phyloP scores from a whole-genome alignment of 2,329 filamentous ascomycete genomes.

The Penicillium sp. region DNA sequence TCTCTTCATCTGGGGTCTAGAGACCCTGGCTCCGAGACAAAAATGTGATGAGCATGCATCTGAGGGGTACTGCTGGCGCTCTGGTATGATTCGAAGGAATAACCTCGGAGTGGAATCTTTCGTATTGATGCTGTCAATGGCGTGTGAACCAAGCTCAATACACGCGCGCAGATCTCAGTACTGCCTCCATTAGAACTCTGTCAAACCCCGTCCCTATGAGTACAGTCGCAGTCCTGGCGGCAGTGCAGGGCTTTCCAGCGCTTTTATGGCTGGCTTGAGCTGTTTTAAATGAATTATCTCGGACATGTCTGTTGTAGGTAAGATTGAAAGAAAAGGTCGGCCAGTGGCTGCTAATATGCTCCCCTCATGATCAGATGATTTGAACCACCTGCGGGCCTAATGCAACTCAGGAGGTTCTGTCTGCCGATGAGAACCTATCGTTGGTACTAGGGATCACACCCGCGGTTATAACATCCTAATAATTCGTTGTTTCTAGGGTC shows the following conservation, averaged over 20 bases:
- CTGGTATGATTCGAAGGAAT: background rate
- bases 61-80: background rate
- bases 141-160: too few species aligned
- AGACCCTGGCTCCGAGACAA: background rate
- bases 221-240: too few species aligned
- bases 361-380: constrained; percentile 27
- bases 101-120: background rate
- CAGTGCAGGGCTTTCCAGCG: background rate
- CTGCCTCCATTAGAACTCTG: background rate
- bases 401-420: constrained; percentile 16
- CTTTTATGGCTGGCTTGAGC: background rate
- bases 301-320: background rate
- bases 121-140: background rate
- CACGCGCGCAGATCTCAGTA: too few species aligned
- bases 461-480: constrained; percentile 10
- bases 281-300: background rate
- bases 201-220: background rate
- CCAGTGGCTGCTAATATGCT: background rate
- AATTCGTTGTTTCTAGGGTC: constrained; percentile 9
- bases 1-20: background rate
- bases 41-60: background rate
- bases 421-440: constrained; percentile 15
- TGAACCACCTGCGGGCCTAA: constrained; percentile 25
- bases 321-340: constrained; percentile 1
- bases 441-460: background rate